Conservation (phyloP, 2,329 filamentous ascomycete species). For the Pseudonectria foliicola region DNA sequence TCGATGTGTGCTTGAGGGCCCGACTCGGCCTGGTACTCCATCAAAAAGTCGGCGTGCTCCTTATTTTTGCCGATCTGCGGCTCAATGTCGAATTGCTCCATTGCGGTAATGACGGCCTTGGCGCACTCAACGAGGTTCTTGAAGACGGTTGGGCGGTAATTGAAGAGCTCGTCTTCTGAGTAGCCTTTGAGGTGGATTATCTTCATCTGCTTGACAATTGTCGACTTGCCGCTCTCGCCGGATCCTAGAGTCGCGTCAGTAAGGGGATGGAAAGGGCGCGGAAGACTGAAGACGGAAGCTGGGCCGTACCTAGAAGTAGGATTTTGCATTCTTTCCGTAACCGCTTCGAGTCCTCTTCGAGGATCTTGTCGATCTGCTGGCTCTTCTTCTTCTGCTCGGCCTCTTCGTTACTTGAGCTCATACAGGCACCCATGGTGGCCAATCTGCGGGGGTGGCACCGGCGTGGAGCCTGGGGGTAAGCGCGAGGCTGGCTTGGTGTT, state of each 20-base stretch:
- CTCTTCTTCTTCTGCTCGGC: slow-evolving; percentile 92
- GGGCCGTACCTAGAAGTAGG: slow-evolving; percentile 70
- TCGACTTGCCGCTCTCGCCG: slow-evolving; percentile 97
- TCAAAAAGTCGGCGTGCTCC: slow-evolving; percentile 69
- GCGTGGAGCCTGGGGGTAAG: slow-evolving; percentile 7
- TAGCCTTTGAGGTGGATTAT: slow-evolving; percentile 99
- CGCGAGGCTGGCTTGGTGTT: slow-evolving; percentile 4
- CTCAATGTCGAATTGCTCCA: slow-evolving; percentile 85
- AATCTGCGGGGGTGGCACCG: slow-evolving; percentile 10
- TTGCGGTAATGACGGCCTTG: slow-evolving; percentile 84
- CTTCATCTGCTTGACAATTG: slow-evolving; percentile 99
- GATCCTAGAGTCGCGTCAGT: slow-evolving; percentile 57
- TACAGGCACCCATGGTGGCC: slow-evolving; percentile 79
- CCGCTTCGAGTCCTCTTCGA: slow-evolving; percentile 91
- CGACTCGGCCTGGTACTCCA: slow-evolving; percentile 83
- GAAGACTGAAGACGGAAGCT: slow-evolving; percentile 5
- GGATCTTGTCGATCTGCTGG: slow-evolving; percentile 85
- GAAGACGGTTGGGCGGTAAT: slow-evolving; percentile 94
- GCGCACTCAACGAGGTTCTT: slow-evolving; percentile 98
- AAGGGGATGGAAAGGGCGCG: slow-evolving; percentile 1
- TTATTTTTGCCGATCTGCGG: slow-evolving; percentile 65
- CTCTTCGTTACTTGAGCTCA: slow-evolving; percentile 82
- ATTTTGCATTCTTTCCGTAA: slow-evolving; percentile 99
- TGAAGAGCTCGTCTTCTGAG: slow-evolving; percentile 83
- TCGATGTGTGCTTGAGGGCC: slow-evolving; percentile 84